phyloP scores from a whole-genome alignment of 106 monocot genomes.

The Apostasia ramifera region DNA sequence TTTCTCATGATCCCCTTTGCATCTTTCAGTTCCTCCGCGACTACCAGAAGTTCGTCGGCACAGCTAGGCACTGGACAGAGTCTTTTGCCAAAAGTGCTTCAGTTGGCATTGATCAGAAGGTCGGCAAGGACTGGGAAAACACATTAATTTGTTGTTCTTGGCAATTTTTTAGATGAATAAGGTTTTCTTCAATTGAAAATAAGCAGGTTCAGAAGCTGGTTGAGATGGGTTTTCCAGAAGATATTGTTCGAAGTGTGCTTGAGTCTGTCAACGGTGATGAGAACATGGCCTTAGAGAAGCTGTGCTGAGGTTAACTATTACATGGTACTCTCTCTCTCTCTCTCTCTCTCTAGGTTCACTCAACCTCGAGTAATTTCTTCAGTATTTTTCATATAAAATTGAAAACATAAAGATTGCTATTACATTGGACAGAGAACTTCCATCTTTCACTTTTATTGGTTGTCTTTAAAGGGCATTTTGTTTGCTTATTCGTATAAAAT shows the following conservation, averaged over 20 bases:
- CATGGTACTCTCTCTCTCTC: too few species aligned
- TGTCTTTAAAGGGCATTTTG: too few species aligned
- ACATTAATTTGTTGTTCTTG: neutral
- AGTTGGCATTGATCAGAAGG: constrained; percentile 82
- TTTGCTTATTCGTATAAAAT: too few species aligned
- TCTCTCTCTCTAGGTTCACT: too few species aligned
- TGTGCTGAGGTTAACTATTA: constrained; percentile 48
- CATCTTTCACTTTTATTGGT: too few species aligned
- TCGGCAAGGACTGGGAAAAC: constrained; percentile 2
- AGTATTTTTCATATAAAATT: too few species aligned
- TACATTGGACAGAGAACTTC: too few species aligned
- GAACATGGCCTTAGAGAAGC: constrained; percentile 82
- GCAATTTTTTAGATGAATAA: neutral
- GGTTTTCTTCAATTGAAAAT: neutral
- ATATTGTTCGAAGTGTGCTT: constrained; percentile 58
- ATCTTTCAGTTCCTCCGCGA: constrained; percentile 63
- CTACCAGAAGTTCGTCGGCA: constrained; percentile 56
- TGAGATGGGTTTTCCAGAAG: constrained; percentile 89
- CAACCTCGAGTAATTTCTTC: too few species aligned
- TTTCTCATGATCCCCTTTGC: too few species aligned
- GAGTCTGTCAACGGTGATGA: constrained; percentile 83
- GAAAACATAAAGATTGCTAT: too few species aligned
- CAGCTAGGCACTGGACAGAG: constrained; percentile 91
- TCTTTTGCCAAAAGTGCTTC: constrained; percentile 71
- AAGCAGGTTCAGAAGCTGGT: constrained; percentile 77